Conservation (phyloP, 2,329 filamentous ascomycete genomes). For the Neonectria neomacrospora region DNA sequence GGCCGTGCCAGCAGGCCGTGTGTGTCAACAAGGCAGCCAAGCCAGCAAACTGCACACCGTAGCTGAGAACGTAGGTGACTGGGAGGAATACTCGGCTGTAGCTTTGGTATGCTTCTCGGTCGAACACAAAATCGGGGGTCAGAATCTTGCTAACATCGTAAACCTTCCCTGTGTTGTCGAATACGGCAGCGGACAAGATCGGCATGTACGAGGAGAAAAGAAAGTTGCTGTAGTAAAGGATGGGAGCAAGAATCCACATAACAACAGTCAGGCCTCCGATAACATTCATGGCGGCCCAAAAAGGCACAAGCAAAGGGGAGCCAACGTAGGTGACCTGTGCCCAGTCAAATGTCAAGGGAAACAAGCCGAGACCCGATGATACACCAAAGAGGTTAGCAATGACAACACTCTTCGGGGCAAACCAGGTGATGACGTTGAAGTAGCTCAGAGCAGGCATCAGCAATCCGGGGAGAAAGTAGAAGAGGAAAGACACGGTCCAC, state of each 20-base stretch:
- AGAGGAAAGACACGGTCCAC: conserved; percentile 76
- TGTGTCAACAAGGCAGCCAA: conserved; percentile 83
- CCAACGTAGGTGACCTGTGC: conserved; percentile 90
- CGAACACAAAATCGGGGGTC: conserved; percentile 81
- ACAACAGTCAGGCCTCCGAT: conserved; percentile 82
- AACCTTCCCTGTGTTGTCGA: conserved; percentile 82
- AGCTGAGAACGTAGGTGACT: conserved; percentile 88
- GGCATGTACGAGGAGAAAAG: conserved; percentile 88
- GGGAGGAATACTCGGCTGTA: conserved; percentile 88
- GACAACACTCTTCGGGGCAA: conserved; percentile 86
- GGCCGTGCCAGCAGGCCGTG: conserved; percentile 85
- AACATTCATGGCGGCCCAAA: conserved; percentile 88
- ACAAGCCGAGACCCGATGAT: conserved; percentile 83
- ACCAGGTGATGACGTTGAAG: conserved; percentile 91
- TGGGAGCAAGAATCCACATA: conserved; percentile 85
- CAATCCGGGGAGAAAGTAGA: conserved; percentile 87
- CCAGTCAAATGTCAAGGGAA: conserved; percentile 92
- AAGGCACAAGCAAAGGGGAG: conserved; percentile 83
- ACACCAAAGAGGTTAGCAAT: conserved; percentile 88
- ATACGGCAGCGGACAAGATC: conserved; percentile 84
- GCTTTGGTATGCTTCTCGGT: conserved; percentile 77
- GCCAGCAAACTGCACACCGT: conserved; percentile 86
- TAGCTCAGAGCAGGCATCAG: conserved; percentile 87
- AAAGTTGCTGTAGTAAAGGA: conserved; percentile 83
- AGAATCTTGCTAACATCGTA: conserved; percentile 87